These are phyloP conservation scores for Strobilomyces echinocephalus DNA, from an alignment of 768 basidiomycete genomes.

Conservation along the genomic window DNA sequence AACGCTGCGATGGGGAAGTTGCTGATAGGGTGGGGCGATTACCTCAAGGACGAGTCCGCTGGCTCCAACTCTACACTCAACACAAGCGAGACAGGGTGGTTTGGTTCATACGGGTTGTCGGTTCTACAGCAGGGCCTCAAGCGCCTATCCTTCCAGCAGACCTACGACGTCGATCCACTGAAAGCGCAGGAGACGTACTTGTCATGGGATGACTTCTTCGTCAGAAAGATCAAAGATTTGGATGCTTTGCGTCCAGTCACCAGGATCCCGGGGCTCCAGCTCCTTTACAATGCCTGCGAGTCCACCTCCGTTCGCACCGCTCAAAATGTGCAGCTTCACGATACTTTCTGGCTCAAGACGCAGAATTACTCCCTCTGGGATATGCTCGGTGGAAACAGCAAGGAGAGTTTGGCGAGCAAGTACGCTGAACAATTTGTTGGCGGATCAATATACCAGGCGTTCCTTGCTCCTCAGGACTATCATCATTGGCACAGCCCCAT, in stretches of 20 bases:
- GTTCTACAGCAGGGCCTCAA: neutral
- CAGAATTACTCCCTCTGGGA: constrained; percentile 54
- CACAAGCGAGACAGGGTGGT: neutral
- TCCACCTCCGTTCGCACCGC: constrained; percentile 36
- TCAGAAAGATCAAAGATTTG: constrained; percentile 29
- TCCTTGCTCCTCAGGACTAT: constrained; percentile 48
- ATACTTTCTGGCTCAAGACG: constrained; percentile 57
- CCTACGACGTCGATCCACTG: constrained; percentile 1
- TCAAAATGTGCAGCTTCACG: constrained; percentile 36
- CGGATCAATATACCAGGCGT: constrained; percentile 52
- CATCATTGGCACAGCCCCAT: constrained; percentile 63
- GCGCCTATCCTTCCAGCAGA: neutral
- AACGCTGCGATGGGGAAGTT: neutral
- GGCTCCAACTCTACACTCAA: constrained; percentile 4
- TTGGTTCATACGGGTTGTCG: neutral
- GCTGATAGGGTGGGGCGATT: neutral
- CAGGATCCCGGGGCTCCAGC: neutral
- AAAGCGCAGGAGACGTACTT: neutral
- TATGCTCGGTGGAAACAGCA: constrained; percentile 36
- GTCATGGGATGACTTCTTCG: constrained; percentile 55
- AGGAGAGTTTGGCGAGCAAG: neutral
- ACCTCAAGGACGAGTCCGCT: neutral
- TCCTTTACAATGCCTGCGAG: constrained; percentile 53
- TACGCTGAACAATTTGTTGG: constrained; percentile 9
- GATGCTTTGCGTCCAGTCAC: neutral